Base-by-base conservation (phyloP, 2,329 filamentous ascomycete genomes). In the Pseudopyricularia javanii region DNA sequence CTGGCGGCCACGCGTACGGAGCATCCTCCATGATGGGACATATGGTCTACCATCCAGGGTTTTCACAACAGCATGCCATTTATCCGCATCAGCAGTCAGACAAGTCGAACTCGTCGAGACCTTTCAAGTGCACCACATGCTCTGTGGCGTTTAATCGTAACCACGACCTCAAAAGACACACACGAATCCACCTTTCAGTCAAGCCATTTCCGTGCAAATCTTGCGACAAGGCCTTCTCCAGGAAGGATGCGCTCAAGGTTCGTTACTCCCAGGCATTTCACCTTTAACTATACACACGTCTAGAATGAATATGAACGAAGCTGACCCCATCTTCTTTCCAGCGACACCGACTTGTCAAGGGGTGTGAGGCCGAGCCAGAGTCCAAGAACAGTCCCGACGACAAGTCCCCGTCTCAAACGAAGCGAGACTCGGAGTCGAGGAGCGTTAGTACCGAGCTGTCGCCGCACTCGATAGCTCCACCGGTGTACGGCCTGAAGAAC, bases 231-330 rank as follows among this genome's bases (percentile, higher is more conserved):
- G 93, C 88, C 65, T 98, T 98, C 63, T 96, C 91, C 3, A 79
- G 93, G 55, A 97, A 97, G 66, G 93, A 97, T 68, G 93, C 93
- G 9, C 74, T 98, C 30, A 97, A 97, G 87, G 93, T 97, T 72
- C 61, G 80, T 71, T 45, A 15, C 11, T 2, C 30, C 4, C 8
- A 11, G 4, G 47, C 20, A 17, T 5, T 12, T n/a, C 11, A 34
- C 9, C 9, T 9, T 9, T 6, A 3, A 24, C 8, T 49, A 3
- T 3, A 34, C 3, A 35, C 2, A 20, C 17, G 5, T 20, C 9
- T 33, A 8, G 20, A 20, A 2, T 12, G 14, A 4, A 8, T 30
- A 15, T 20, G 17, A 24, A 34, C 32, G 12, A 35, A 7, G 12
- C 48, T 50, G 48, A 50, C 32, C 20, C 35, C 34, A 28, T 40